A percentile compares a stretch with the other conserved stretches of the same genome.
These are phyloP conservation scores for Spizellomyces sp. DNA, from an alignment of 192 early-diverging fungal species.

Conservation along the genomic window DNA sequence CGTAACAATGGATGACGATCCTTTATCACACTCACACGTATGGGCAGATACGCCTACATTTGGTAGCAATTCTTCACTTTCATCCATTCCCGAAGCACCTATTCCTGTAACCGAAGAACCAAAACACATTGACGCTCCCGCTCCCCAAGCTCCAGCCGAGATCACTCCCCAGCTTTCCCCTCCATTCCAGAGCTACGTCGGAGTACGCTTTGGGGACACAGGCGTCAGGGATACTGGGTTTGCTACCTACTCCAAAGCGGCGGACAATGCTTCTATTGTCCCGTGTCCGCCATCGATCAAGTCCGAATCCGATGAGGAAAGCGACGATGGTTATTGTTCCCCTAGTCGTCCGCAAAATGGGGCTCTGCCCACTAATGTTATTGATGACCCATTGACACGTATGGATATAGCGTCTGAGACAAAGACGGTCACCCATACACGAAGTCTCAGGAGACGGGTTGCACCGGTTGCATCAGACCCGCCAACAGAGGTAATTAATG, in stretches of 20 bases:
- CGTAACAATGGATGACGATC: neutral
- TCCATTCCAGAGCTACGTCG: neutral
- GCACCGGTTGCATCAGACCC: neutral
- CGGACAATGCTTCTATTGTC: constrained; percentile 25
- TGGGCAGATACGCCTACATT: neutral
- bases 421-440: neutral
- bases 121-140: neutral
- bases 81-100: neutral
- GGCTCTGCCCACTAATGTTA: neutral
- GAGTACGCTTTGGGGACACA: neutral
- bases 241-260: neutral
- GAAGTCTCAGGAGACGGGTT: neutral
- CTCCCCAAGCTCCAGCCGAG: neutral
- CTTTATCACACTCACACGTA: neutral
- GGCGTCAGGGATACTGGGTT: neutral
- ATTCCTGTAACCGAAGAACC: neutral
- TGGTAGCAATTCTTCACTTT: neutral
- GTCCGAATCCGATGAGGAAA: constrained; percentile 19
- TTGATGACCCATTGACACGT: constrained; percentile 18
- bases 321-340: neutral
- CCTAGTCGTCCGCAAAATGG: no score
- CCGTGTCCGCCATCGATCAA: constrained; percentile 24
- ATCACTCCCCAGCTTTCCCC: no score
- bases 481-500: no score
- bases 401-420: neutral